Evolutionary conservation across 305 asterid genomes (phyloP).

Genomic region (Fraxinus albicans): DNA sequence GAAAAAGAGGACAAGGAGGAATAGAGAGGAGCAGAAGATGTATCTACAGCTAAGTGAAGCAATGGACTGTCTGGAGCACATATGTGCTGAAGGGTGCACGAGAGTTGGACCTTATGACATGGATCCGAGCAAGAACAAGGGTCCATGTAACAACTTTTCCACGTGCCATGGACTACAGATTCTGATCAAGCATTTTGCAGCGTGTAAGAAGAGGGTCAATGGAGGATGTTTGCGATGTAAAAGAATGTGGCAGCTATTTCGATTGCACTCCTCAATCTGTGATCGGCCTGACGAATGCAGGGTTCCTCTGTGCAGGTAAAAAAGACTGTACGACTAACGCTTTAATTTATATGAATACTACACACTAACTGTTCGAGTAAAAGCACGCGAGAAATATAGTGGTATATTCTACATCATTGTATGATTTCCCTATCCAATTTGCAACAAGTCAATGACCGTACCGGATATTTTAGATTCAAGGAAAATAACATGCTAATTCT

Average conservation of each 20-base stretch:
- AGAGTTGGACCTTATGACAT: constrained; percentile 64
- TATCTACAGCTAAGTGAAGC: constrained; percentile 80
- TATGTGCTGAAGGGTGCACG: constrained; percentile 80
- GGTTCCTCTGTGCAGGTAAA: constrained; percentile 92
- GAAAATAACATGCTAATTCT: background rate
- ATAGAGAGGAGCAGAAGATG: constrained; percentile 51
- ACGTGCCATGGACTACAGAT: constrained; percentile 40
- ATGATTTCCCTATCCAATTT: background rate
- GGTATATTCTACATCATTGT: background rate
- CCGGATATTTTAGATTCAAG: constrained; percentile 24
- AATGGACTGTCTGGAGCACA: constrained; percentile 44
- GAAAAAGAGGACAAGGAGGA: constrained; percentile 57
- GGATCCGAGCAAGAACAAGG: constrained; percentile 54
- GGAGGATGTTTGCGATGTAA: constrained; percentile 72
- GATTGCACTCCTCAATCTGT: constrained; percentile 74
- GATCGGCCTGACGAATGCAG: constrained; percentile 71
- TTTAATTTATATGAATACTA: background rate
- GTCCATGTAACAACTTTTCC: constrained; percentile 74
- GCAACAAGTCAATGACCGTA: constrained; percentile 10
- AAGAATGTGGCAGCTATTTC: constrained; percentile 88
- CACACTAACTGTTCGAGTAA: background rate
- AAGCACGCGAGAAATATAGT: background rate
- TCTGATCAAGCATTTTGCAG: no score
- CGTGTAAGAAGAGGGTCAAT: no score
- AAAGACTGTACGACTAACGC: background rate